These are phyloP conservation scores for Cercophora samala DNA, from an alignment of 495 filamentous ascomycete genomes.

Conservation along the genomic window DNA sequence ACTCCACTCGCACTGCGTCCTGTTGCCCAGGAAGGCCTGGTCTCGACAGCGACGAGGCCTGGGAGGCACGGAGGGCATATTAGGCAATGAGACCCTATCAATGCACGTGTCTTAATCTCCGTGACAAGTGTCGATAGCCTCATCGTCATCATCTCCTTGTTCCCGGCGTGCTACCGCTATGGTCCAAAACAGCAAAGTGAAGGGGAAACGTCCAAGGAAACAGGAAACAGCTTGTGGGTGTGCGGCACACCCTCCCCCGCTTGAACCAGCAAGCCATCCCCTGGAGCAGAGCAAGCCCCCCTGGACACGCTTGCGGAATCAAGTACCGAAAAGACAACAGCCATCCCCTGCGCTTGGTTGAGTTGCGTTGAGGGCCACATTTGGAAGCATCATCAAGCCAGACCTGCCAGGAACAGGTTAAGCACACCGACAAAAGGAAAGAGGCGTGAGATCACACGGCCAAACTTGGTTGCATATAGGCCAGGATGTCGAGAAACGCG, in stretches of 20 bases:
- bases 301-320: constrained; percentile 29
- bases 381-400: constrained; percentile 15
- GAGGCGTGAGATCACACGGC: constrained; percentile 7
- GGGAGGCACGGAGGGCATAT: constrained; percentile 7
- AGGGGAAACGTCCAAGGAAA: constrained; percentile 1
- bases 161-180: constrained; percentile 1
- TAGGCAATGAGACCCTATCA: constrained; percentile 12
- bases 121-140: constrained; percentile 11
- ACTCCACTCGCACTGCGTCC: constrained; percentile 6
- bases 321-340: constrained; percentile 29
- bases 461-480: constrained; percentile 8
- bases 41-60: constrained; percentile 8
- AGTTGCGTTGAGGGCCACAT: constrained; percentile 7
- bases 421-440: constrained; percentile 18
- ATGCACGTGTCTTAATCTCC: constrained; percentile 12
- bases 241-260: constrained; percentile 9
- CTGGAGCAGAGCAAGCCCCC: constrained; percentile 13
- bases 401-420: constrained; percentile 3
- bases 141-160: constrained; percentile 19
- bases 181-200: constrained; percentile 6
- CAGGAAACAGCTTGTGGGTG: neutral
- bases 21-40: constrained; percentile 14
- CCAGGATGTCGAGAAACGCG: constrained; percentile 12
- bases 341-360: constrained; percentile 1
- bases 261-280: constrained; percentile 5